phyloP scores from a whole-genome alignment of 306 rosid genomes.

The Dryas drummondii region DNA sequence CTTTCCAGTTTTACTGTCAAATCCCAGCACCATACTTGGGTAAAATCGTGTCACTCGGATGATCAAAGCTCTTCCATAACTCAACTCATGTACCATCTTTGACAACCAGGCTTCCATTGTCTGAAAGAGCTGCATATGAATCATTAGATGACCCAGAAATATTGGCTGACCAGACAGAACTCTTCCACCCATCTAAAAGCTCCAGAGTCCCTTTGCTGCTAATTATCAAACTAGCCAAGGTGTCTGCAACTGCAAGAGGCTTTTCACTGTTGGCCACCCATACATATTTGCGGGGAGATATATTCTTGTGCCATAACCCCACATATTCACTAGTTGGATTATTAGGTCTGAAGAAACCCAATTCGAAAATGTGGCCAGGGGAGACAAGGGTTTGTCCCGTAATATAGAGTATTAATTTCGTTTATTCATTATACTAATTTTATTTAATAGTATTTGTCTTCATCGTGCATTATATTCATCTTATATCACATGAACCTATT shows the following conservation, averaged over 20 bases:
- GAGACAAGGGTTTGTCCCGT: constrained; percentile 20
- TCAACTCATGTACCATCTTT: neutral
- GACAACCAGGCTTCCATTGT: constrained; percentile 29
- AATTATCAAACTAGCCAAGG: too few species aligned
- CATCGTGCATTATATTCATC: too few species aligned
- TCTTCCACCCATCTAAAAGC: constrained; percentile 16
- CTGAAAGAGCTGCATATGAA: constrained; percentile 31
- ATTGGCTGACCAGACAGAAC: constrained; percentile 19
- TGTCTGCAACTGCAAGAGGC: too few species aligned
- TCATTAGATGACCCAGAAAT: neutral
- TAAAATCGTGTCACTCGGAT: constrained; percentile 37
- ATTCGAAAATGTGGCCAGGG: constrained; percentile 19
- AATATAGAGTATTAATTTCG: too few species aligned
- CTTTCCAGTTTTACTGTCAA: constrained; percentile 32
- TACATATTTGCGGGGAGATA: constrained; percentile 9
- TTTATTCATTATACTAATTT: too few species aligned
- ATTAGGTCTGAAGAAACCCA: constrained; percentile 42
- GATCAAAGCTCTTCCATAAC: constrained; percentile 46
- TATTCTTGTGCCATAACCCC: constrained; percentile 42
- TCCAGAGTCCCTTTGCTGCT: constrained; percentile 33
- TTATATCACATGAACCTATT: too few species aligned
- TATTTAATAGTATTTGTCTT: too few species aligned
- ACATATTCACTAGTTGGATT: constrained; percentile 31
- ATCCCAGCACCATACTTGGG: constrained; percentile 35
- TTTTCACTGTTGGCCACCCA: too few species aligned